phyloP scores from a whole-genome alignment of 345 rosid genomes.

The Salix dunnii region DNA sequence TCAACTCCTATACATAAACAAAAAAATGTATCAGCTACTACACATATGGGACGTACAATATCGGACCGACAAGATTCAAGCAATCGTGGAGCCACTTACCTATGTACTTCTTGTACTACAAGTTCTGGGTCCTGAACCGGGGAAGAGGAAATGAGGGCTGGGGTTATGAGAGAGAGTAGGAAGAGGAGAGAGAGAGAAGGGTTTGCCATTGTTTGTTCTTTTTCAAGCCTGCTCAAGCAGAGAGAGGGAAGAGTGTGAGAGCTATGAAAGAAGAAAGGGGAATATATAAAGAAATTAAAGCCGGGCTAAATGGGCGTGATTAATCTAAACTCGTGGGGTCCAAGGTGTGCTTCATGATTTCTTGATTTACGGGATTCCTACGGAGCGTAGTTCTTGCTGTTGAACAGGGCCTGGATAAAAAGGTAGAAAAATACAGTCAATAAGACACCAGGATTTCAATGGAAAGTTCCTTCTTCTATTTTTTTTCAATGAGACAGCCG shows the following conservation, averaged over 20 bases:
- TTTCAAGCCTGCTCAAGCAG: neutral
- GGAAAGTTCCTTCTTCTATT: neutral
- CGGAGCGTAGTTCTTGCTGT: slow-evolving; percentile 35
- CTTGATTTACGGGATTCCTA: slow-evolving; percentile 44
- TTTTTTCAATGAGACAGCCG: neutral
- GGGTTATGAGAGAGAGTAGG: slow-evolving; percentile 1
- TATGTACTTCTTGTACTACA: slow-evolving; percentile 19
- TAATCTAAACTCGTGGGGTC: slow-evolving; percentile 38
- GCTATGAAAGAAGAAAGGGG: slow-evolving; percentile 4
- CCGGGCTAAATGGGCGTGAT: slow-evolving; percentile 28
- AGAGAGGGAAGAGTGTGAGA: neutral
- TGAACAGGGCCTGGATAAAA: slow-evolving; percentile 19
- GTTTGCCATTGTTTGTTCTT: slow-evolving; percentile 22
- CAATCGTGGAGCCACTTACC: neutral
- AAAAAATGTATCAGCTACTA: neutral
- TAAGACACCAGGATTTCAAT: neutral
- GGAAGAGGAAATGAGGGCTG: slow-evolving; percentile 16
- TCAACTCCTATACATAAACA: neutral
- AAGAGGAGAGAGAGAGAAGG: slow-evolving; percentile 2
- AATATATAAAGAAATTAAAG: slow-evolving; percentile 37
- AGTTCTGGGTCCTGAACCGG: slow-evolving; percentile 23
- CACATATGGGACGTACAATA: neutral
- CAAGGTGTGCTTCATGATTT: slow-evolving; percentile 39
- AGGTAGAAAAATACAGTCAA: slow-evolving; percentile 12
- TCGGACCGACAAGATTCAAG: neutral